These are phyloP conservation scores for Neospermospora avenae DNA, from an alignment of 2,329 filamentous ascomycete species.

Conservation along the genomic window DNA sequence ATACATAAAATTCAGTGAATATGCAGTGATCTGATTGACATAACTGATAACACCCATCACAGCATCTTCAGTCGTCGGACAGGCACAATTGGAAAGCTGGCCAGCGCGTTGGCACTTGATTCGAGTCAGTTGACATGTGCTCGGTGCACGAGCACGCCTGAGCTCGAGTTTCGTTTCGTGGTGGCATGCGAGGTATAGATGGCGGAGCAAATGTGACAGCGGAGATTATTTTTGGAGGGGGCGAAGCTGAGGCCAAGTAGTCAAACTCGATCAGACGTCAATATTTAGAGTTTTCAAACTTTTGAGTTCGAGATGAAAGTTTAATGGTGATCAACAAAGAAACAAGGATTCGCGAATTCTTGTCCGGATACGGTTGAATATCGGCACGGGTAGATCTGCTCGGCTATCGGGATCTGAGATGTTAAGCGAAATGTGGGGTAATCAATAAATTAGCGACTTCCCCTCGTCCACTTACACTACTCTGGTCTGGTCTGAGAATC, in stretches of 20 bases:
- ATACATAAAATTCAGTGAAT: background rate
- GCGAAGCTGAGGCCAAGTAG: background rate
- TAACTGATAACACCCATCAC: background rate
- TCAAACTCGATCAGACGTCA: background rate
- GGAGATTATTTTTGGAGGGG: background rate
- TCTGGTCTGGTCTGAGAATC: too few relatives aligned
- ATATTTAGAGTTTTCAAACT: too few relatives aligned
- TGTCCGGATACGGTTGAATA: background rate
- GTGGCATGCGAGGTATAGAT: background rate
- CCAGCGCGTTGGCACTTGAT: background rate
- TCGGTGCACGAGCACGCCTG: background rate
- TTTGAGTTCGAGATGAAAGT: background rate
- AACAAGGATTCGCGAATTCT: background rate
- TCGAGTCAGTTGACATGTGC: background rate
- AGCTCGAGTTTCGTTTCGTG: background rate
- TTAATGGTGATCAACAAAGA: background rate
- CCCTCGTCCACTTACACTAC: background rate
- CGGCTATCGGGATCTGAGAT: background rate
- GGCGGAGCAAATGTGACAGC: background rate
- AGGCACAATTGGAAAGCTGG: background rate
- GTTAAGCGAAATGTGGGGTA: constrained; percentile 13
- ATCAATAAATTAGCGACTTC: background rate
- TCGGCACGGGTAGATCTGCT: background rate
- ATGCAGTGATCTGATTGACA: background rate
- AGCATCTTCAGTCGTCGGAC: background rate